Evolutionary conservation across 1,284 basidiomycete species (phyloP), one percentile per base, ranked within the genome.

Genomic region (Polyporus tsugae): DNA sequence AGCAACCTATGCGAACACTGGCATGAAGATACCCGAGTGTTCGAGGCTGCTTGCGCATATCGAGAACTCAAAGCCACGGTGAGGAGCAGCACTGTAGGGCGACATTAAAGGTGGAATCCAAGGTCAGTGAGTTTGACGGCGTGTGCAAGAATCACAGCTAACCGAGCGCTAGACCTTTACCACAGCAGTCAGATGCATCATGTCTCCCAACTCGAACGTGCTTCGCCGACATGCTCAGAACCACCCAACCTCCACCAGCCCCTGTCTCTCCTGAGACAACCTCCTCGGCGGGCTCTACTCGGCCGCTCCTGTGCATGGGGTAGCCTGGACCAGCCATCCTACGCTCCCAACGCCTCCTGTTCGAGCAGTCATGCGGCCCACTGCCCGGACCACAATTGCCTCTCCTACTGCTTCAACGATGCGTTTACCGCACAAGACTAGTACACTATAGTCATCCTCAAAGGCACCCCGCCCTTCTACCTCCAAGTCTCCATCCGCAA

Each of bases 381-480:
- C 89, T 6, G 95, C 91, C 4, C 86, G 85, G 9, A 86, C 65
- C 80, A 84, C 35, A 87, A 89, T 73, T 86, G 92, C 55, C 80
- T 92, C 68, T 85, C 90, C 1, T 91, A 95, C 75, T 97, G 96
- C 77, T 83, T 96, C 60, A 86, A 90, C 75, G 93, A 95, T 70
- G 78, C 82, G 0, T 87, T 95, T 72, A 79, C 81, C 61, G 84
- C 89, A 59, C 81, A 85, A 36, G 88, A 89, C 65, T 74, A 81
- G 66, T 75, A 95, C 73, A 91, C 91, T 2, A 79, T 87, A 53
- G 81, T 96, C 60, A 75, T 89, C 36, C 79, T 87, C 9, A 88
- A 90, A 64, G 97, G 97, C 39, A 87, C 89, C n/a, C 90, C 96
- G n/a, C 97, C 97, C 0, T 99, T 98, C 85, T 85, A 83, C 52